These are phyloP conservation scores for Aspergillus sp. DNA, from an alignment of 2,329 filamentous ascomycete genomes.

Conservation along the genomic window DNA sequence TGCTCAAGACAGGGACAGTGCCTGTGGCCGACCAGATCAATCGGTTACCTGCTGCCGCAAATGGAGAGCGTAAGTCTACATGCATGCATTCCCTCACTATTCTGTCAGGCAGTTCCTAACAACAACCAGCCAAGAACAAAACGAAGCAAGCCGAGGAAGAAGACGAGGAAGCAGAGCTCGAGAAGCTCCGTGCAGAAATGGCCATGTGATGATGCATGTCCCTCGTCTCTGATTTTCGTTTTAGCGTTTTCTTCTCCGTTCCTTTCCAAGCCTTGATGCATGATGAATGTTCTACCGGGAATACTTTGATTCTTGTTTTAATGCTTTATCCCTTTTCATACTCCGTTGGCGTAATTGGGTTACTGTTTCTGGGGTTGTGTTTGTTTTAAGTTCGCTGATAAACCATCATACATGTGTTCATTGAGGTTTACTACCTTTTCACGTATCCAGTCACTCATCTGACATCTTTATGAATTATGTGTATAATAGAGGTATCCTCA, in stretches of 20 bases:
- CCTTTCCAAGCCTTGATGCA: not conserved
- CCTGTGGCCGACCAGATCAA: constrained; percentile 73
- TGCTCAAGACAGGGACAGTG: constrained; percentile 80
- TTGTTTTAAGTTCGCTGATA: constrained; percentile 6
- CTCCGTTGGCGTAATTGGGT: not conserved
- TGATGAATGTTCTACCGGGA: too few relatives aligned
- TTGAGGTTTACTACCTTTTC: not conserved
- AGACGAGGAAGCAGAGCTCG: constrained; percentile 91
- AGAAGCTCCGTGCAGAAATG: constrained; percentile 94
- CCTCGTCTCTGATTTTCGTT: constrained; percentile 1
- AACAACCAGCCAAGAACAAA: constrained; percentile 39
- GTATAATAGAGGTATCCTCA: constrained; percentile 2
- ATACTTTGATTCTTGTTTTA: too few relatives aligned
- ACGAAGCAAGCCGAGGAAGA: constrained; percentile 61
- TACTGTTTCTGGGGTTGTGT: constrained; percentile 1
- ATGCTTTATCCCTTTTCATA: not conserved
- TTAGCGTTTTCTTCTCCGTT: constrained; percentile 4
- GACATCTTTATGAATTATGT: constrained; percentile 6
- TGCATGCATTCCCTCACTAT: not conserved
- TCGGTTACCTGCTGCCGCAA: constrained; percentile 67
- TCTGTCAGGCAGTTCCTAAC: not conserved
- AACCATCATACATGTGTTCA: constrained; percentile 1
- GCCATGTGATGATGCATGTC: constrained; percentile 59
- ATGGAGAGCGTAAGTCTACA: constrained; percentile 63
- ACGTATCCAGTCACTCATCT: not conserved